Base-by-base conservation (phyloP, 2,329 filamentous ascomycete genomes). In the Herpotrichia juniperi region DNA sequence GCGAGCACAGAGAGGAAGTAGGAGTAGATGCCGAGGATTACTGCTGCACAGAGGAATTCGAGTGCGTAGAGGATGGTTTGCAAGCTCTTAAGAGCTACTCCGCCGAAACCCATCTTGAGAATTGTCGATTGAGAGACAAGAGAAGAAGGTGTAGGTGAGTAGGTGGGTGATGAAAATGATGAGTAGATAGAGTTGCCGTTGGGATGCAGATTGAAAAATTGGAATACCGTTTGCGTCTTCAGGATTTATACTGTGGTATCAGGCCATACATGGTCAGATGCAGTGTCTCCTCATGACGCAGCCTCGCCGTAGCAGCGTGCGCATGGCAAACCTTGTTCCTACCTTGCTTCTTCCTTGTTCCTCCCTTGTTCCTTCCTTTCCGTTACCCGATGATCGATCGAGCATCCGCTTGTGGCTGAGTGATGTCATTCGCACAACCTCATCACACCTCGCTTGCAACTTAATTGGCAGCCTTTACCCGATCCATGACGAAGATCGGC, bases 1-100 rank as follows among this genome's bases (percentile, higher is more conserved):
- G 83, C 72, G 12, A 93, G 83, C 8, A 88, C 83, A 8, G 88
- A 85, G 44, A 97, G 84, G 81, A 92, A 96, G 81, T 96, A 96
- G 44, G 87, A 87, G 80, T 88, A 76, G 55, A 94, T 83, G 61
- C 83, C 88, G 56, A 97, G 83, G 55, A 93, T 83, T 60, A 96
- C 81, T 53, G 82, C 85, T 8, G 88, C 81, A 72, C 86, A 90
- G 69, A 84, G 80, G 74, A 96, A 88, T 66, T 91, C 85, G 50
- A 96, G 76, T 59, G 82, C 76, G 61, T 93, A 90, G 66, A 96
- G 78, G 71, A 87, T 81, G 71, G 88, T 88, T 67, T 91, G 88
- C 42, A 83, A 75, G 47, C 83, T 75, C 66, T 90, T 91, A 63
- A 96, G 84, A 63, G 84, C 79, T 56, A 87, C 73, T 58, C 86